Evolutionary conservation across 371 early-diverging fungal species (phyloP).

Genomic region (Mortierella sp.): DNA sequence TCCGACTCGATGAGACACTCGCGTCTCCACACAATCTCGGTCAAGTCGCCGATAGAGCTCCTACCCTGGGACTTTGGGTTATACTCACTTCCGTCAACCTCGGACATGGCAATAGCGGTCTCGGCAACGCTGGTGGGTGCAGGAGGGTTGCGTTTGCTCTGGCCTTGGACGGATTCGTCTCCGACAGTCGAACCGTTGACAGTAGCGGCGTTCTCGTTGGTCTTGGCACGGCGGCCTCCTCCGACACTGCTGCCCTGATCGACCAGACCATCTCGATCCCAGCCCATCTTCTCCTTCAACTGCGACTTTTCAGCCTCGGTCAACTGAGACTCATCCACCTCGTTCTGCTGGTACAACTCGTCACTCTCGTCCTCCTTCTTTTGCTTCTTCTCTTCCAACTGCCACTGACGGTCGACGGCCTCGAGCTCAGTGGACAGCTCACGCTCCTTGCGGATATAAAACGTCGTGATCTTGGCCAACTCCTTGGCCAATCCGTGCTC

Average conservation of each 20-base stretch:
- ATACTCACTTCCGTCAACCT: constrained; percentile 39
- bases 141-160: neutral
- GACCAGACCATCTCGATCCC: constrained; percentile 45
- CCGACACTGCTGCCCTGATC: constrained; percentile 29
- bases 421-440: constrained; percentile 79
- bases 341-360: constrained; percentile 31
- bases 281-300: constrained; percentile 51
- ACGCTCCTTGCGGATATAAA: constrained; percentile 87
- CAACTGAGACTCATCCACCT: constrained; percentile 34
- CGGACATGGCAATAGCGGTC: constrained; percentile 20
- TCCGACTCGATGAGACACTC: constrained; percentile 45
- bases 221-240: constrained; percentile 3
- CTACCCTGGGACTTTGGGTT: constrained; percentile 27
- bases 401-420: constrained; percentile 56
- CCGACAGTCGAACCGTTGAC: constrained; percentile 41
- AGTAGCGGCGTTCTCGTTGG: constrained; percentile 5
- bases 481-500: constrained; percentile 75
- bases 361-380: constrained; percentile 32
- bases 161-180: constrained; percentile 26
- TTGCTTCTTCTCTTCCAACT: constrained; percentile 43
- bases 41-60: constrained; percentile 48
- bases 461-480: constrained; percentile 81
- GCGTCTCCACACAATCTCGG: constrained; percentile 56
- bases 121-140: constrained; percentile 9
- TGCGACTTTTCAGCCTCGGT: constrained; percentile 34